Conservation (phyloP, 2,329 filamentous ascomycete species). For the Epichloe amarillans region DNA sequence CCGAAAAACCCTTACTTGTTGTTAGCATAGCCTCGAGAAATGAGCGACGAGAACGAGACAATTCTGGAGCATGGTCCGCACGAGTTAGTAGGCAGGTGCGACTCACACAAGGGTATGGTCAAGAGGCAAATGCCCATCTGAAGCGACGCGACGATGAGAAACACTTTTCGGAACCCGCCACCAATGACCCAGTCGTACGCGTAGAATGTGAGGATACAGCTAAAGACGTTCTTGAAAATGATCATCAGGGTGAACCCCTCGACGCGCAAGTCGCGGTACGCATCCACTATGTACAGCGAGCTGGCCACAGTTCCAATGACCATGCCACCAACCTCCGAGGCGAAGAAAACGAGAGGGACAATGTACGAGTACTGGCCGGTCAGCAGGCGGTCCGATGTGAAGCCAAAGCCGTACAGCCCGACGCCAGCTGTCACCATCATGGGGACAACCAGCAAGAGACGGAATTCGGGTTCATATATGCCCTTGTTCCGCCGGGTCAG, state of each 20-base stretch:
- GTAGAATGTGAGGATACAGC: slow-evolving; percentile 70
- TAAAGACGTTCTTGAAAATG: slow-evolving; percentile 92
- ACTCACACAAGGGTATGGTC: slow-evolving; percentile 69
- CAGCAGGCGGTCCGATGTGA: slow-evolving; percentile 50
- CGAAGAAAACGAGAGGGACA: slow-evolving; percentile 71
- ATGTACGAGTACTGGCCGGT: slow-evolving; percentile 51
- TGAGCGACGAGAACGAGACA: too few relatives aligned
- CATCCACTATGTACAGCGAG: slow-evolving; percentile 83
- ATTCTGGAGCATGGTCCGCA: too few relatives aligned
- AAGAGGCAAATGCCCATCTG: slow-evolving; percentile 65
- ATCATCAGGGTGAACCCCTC: slow-evolving; percentile 84
- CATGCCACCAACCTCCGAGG: slow-evolving; percentile 75
- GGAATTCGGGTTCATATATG: slow-evolving; percentile 83
- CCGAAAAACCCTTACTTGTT: slow-evolving; percentile 55
- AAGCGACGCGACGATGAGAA: slow-evolving; percentile 60
- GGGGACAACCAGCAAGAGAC: slow-evolving; percentile 69
- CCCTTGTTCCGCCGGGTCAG: slow-evolving; percentile 67
- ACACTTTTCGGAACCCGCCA: slow-evolving; percentile 46
- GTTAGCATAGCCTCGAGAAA: background rate
- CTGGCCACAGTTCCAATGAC: slow-evolving; percentile 79
- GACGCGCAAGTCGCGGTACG: slow-evolving; percentile 72
- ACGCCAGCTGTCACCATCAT: slow-evolving; percentile 66
- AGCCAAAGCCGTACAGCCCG: slow-evolving; percentile 75
- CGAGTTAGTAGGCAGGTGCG: too few relatives aligned
- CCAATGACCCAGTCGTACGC: slow-evolving; percentile 71